These are phyloP conservation scores for Pestalotiopsis sp. DNA, from an alignment of 2,329 filamentous ascomycete species.

Conservation along the genomic window DNA sequence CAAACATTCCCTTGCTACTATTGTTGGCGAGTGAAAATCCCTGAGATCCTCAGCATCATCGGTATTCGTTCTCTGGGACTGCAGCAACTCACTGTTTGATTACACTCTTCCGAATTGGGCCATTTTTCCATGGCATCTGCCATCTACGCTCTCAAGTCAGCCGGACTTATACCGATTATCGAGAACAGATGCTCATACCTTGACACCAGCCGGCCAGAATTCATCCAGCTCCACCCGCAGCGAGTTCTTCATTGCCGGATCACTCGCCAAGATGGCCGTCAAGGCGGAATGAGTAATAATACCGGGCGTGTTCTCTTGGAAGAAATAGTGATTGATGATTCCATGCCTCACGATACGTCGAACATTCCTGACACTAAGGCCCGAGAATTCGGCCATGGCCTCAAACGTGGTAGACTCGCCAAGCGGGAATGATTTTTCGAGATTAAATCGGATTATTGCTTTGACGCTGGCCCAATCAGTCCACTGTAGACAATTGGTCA, in stretches of 20 bases:
- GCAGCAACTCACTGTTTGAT: conserved; percentile 21
- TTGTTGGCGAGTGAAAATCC: conserved; percentile 28
- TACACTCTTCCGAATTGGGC: conserved; percentile 28
- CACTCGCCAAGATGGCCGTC: conserved; percentile 19
- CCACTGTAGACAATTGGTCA: conserved; percentile 17
- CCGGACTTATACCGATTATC: background rate
- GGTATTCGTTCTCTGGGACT: too few relatives aligned
- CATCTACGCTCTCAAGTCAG: conserved; percentile 16
- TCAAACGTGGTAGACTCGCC: conserved; percentile 19
- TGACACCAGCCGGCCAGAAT: conserved; percentile 24
- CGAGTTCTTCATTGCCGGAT: conserved; percentile 22
- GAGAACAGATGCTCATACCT: conserved; percentile 8
- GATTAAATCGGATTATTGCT: conserved; percentile 21
- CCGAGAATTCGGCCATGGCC: conserved; percentile 12
- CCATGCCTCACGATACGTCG: conserved; percentile 33
- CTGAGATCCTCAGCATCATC: background rate
- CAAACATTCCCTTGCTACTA: conserved; percentile 25
- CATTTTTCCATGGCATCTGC: conserved; percentile 29
- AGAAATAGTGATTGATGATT: conserved; percentile 33
- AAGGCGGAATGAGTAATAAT: conserved; percentile 32
- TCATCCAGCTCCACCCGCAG: conserved; percentile 27
- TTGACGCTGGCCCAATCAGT: conserved; percentile 22
- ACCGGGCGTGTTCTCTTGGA: conserved; percentile 29
- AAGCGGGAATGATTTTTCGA: conserved; percentile 22
- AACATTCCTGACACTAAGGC: background rate